Conservation (phyloP, 208 protist species). For the Paratrypanosoma confusum region DNA sequence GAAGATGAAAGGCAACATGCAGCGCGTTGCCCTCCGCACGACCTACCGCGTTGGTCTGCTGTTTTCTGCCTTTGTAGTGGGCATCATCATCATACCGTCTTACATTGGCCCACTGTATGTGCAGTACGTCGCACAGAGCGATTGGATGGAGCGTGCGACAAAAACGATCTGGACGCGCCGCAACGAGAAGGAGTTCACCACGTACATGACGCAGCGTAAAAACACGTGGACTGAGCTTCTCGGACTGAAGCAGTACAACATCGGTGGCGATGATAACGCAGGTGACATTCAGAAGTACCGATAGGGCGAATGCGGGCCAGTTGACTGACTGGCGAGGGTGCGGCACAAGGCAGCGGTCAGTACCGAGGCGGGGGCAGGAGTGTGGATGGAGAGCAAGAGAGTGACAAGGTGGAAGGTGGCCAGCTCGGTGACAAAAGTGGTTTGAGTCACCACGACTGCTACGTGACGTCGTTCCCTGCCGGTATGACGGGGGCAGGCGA, state of each 20-base stretch:
- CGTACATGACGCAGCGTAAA: slow-evolving; percentile 84
- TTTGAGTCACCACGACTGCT: too few species aligned
- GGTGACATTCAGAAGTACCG: slow-evolving; percentile 71
- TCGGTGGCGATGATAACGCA: slow-evolving; percentile 65
- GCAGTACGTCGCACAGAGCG: slow-evolving; percentile 45
- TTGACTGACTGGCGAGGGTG: too few species aligned
- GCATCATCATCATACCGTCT: slow-evolving; percentile 41
- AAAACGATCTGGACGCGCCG: slow-evolving; percentile 73
- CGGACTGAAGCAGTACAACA: slow-evolving; percentile 81
- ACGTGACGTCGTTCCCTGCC: too few species aligned
- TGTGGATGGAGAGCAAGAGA: too few species aligned
- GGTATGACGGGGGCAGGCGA: too few species aligned
- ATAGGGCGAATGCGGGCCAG: too few species aligned
- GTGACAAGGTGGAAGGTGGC: too few species aligned
- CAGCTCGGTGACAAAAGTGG: too few species aligned
- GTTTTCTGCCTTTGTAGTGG: slow-evolving; percentile 28
- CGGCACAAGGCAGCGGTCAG: too few species aligned
- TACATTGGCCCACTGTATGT: slow-evolving; percentile 68
- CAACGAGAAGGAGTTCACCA: slow-evolving; percentile 73
- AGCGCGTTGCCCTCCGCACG: slow-evolving; percentile 62
- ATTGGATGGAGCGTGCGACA: slow-evolving; percentile 64
- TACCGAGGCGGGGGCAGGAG: too few species aligned
- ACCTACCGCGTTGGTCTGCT: slow-evolving; percentile 31
- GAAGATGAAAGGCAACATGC: slow-evolving; percentile 46
- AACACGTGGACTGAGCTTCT: slow-evolving; percentile 76